Base-by-base conservation (phyloP, 202 grass and related monocot species). In the Elaeis oleifera region DNA sequence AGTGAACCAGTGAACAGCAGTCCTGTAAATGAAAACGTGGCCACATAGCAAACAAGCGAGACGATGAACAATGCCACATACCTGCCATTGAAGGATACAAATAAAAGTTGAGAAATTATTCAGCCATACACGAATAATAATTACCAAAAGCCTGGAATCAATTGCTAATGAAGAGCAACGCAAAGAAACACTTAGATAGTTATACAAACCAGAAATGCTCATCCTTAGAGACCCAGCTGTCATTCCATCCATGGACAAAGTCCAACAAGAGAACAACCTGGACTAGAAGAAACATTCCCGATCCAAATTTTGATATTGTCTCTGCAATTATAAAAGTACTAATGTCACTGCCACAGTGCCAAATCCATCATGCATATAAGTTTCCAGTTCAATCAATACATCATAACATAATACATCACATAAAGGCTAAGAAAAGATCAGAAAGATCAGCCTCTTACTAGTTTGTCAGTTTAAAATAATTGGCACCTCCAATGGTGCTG, bases 181-280 rank as follows among this genome's bases (percentile, higher is more conserved):
- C 20, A 4, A 14, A 64, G 44, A 60, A 64, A 59, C 25, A 52
- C 8, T 78, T 59, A 13, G 16, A 16, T 0, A 3, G 32, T 24
- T 6, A n/a, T 5, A 88, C 84, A 6, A 50, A 97, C 94, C 94
- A 97, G 67, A 97, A 97, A 24, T 89, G 84, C 36, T 92, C 88
- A 76, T 97, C 94, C 80, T 92, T 92, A 13, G 94, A 72, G 0
- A 97, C 82, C 94, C 94, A 97, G 75, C 67, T 97, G 56, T 92
- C 88, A 31, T 92, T 97, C 88, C 94, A 97, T 67, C 88, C 94
- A 32, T 94, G 94, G 64, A 99, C 88, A 48, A 99, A 94, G 36
- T 99, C 94, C 59, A 99, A 78, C 69, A 99, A 77, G 65, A 99
- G 94, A 74, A 99, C 80, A 22, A 99, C 94, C 65, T 99, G 94